phyloP scores from a whole-genome alignment of 2,329 filamentous ascomycete genomes.

The Myriosclerotinia scirpicola region DNA sequence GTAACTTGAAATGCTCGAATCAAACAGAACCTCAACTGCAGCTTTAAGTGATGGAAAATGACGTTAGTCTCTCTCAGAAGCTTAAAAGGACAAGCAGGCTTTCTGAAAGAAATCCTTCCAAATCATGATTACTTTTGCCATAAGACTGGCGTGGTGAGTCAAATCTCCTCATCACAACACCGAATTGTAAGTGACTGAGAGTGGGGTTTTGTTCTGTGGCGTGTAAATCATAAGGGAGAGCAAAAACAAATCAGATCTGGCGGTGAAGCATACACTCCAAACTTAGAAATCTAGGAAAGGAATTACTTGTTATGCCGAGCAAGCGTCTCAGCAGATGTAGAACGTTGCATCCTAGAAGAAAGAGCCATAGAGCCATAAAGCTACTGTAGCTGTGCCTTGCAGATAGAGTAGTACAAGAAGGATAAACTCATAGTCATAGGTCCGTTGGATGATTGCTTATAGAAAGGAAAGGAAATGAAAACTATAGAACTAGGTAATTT shows the following conservation, averaged over 20 bases:
- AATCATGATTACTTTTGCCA: slow-evolving; percentile 12
- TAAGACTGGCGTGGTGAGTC: slow-evolving; percentile 5
- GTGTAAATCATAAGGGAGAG: neutral
- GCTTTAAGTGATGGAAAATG: neutral
- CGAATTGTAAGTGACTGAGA: slow-evolving; percentile 10
- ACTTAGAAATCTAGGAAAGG: slow-evolving; percentile 9
- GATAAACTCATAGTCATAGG: neutral
- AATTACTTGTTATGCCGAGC: neutral
- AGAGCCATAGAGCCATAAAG: slow-evolving; percentile 10
- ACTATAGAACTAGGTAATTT: neutral
- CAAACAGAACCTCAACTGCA: slow-evolving; percentile 4
- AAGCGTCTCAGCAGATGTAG: neutral
- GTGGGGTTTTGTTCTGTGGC: slow-evolving; percentile 19
- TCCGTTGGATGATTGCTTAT: neutral
- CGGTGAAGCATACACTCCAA: slow-evolving; percentile 14
- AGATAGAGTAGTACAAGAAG: neutral
- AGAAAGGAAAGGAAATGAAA: neutral
- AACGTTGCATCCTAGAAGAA: slow-evolving; percentile 7
- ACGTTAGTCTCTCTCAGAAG: slow-evolving; percentile 7
- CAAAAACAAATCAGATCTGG: slow-evolving; percentile 1
- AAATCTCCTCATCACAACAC: slow-evolving; percentile 14
- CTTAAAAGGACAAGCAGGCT: neutral
- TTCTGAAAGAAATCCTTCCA: neutral
- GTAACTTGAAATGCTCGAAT: slow-evolving; percentile 17
- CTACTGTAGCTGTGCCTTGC: slow-evolving; percentile 14